Evolutionary conservation across 352 stramenopile species (phyloP).

Genomic region (Phytophthora niederhauseri): DNA sequence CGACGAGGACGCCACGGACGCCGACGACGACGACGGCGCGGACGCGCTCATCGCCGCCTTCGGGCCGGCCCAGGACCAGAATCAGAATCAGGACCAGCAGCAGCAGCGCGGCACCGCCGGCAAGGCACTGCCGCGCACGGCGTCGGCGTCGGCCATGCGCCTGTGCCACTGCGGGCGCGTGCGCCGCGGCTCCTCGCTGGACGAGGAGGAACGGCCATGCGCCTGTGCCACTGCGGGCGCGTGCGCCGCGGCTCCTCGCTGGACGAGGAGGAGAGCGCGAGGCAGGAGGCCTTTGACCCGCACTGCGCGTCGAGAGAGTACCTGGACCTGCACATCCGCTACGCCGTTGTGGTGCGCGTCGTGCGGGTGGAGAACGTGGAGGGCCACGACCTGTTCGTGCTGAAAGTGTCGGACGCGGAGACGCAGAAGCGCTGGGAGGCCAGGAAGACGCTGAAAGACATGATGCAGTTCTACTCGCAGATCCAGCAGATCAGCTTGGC

Average conservation of each 20-base stretch:
- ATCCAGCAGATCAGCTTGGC: conserved; percentile 56
- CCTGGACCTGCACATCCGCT: conserved; percentile 53
- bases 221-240: conserved; percentile 32
- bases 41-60: conserved; percentile 49
- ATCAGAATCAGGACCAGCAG: conserved; percentile 3
- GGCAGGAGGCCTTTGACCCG: conserved; percentile 28
- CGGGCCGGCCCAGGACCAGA: conserved; percentile 37
- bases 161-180: conserved; percentile 33
- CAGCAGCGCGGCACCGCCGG: conserved; percentile 3
- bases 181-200: conserved; percentile 16
- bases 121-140: conserved; percentile 28
- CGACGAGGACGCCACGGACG: conserved; percentile 23
- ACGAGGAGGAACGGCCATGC: conserved; percentile 20
- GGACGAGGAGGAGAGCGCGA: conserved; percentile 11
- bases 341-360: conserved; percentile 50
- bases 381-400: conserved; percentile 39
- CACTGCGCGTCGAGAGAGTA: conserved; percentile 49
- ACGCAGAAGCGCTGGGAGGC: conserved; percentile 64
- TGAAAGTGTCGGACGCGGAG: conserved; percentile 61
- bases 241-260: conserved; percentile 18
- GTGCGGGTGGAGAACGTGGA: conserved; percentile 46
- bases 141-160: conserved; percentile 22
- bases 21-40: conserved; percentile 36
- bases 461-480: conserved; percentile 65
- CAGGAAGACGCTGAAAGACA: conserved; percentile 63